These are phyloP conservation scores for Cadophora luteo-olivacea DNA, from an alignment of 2,329 filamentous ascomycete species.

Conservation along the genomic window DNA sequence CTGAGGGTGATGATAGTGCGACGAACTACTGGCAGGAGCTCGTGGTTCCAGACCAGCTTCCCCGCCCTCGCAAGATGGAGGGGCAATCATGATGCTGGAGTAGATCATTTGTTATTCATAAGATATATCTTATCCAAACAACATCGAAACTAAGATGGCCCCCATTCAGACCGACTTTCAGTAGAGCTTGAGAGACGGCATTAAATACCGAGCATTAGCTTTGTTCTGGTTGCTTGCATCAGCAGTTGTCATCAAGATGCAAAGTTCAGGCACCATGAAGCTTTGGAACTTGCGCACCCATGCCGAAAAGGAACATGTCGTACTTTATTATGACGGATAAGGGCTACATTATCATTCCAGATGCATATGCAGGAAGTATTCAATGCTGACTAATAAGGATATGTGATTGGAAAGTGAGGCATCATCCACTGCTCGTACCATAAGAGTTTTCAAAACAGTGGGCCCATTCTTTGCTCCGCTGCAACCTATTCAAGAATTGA, in stretches of 20 bases:
- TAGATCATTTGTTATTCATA: background rate
- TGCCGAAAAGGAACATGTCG: no score
- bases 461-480: background rate
- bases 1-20: background rate
- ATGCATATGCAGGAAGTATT: background rate
- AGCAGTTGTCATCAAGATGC: background rate
- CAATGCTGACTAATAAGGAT: no score
- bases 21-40: background rate
- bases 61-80: background rate
- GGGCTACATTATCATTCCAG: no score
- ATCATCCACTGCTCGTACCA: background rate
- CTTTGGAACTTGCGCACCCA: no score
- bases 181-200: background rate
- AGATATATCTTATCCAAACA: background rate
- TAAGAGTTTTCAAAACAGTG: slow-evolving; percentile 13
- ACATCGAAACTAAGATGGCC: background rate
- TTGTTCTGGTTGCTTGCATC: background rate
- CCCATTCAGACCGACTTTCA: background rate
- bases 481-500: background rate
- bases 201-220: background rate
- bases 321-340: no score
- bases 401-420: background rate
- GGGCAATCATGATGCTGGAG: background rate
- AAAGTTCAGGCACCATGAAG: background rate
- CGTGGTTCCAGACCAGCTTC: background rate